Evolutionary conservation across 2,329 filamentous ascomycete species (phyloP).

Genomic region (Arthroderma uncinatum): DNA sequence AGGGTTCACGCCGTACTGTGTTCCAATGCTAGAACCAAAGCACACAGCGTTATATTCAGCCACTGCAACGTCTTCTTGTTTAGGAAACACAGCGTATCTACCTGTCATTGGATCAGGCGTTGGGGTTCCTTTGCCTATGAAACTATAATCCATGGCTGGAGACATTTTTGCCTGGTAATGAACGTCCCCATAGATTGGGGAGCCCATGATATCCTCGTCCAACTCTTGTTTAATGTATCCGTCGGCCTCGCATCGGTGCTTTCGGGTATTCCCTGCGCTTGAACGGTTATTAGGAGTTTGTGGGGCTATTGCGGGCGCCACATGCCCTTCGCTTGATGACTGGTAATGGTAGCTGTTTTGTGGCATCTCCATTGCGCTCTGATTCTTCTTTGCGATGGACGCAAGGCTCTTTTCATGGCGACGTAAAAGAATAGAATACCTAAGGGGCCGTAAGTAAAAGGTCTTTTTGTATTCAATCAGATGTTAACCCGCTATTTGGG

Average conservation of each 20-base stretch:
- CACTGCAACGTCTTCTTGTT: not conserved
- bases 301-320: not conserved
- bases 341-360: not conserved
- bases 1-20: not conserved
- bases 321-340: not conserved
- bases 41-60: not conserved
- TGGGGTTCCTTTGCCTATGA: not conserved
- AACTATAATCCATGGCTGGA: not conserved
- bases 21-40: not conserved
- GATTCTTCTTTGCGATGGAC: not conserved
- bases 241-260: not conserved
- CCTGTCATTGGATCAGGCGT: not conserved
- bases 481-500: not conserved
- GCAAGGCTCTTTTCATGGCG: constrained; percentile 1
- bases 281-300: not conserved
- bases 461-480: not conserved
- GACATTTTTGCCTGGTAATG: not conserved
- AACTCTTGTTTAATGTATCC: not conserved
- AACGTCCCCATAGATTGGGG: not conserved
- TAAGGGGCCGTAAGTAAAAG: not conserved
- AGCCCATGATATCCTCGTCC: not conserved
- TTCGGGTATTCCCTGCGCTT: not conserved
- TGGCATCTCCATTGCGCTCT: not conserved
- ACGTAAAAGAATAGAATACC: constrained; percentile 1
- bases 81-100: not conserved